Conservation (phyloP, 306 rosid species). For the Cicer chorassanicum region DNA sequence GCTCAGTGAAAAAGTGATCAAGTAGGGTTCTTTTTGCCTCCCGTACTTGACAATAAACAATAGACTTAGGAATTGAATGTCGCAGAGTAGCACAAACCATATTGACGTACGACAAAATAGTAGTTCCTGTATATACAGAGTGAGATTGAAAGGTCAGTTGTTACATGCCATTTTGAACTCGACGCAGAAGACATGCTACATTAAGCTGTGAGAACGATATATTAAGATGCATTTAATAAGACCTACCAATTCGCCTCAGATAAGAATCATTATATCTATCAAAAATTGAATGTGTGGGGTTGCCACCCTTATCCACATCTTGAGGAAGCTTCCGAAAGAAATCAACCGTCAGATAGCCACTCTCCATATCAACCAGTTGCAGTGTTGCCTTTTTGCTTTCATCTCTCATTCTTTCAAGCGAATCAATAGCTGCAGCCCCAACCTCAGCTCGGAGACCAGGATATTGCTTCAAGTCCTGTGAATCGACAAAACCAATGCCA, state of each 20-base stretch:
- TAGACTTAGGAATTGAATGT: constrained; percentile 86
- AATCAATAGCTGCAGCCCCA: constrained; percentile 79
- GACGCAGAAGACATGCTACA: background rate
- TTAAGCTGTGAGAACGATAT: constrained; percentile 19
- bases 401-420: constrained; percentile 85
- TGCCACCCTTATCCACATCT: constrained; percentile 95
- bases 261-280: constrained; percentile 94
- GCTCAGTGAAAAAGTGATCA: constrained; percentile 79
- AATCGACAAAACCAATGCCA: constrained; percentile 39
- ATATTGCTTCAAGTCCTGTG: constrained; percentile 87
- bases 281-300: constrained; percentile 91
- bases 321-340: constrained; percentile 97
- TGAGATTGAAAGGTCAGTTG: background rate
- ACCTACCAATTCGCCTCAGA: constrained; percentile 83
- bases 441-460: constrained; percentile 93
- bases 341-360: constrained; percentile 88
- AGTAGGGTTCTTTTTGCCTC: constrained; percentile 91
- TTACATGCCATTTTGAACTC: constrained; percentile 10
- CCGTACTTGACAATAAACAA: constrained; percentile 92
- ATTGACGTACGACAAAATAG: constrained; percentile 83
- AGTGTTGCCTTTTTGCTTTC: constrained; percentile 94
- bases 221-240: constrained; percentile 7
- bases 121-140: constrained; percentile 62
- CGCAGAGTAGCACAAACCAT: constrained; percentile 85
- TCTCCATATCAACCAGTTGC: constrained; percentile 88